Evolutionary conservation across 2,329 filamentous ascomycete species (phyloP).

Genomic region (Exophiala mesophila): DNA sequence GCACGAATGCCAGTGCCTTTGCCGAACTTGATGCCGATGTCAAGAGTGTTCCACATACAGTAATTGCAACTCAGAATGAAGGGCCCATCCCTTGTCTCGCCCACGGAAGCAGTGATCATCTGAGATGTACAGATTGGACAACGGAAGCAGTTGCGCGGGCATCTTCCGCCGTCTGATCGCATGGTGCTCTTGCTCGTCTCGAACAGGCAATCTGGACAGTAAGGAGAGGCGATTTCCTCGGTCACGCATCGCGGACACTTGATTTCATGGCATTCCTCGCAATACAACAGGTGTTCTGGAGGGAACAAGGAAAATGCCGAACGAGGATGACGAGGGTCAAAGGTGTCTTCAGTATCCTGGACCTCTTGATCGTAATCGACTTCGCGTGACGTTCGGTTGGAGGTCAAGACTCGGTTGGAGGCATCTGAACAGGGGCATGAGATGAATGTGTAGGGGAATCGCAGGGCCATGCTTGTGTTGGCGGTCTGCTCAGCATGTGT

Average conservation of each 20-base stretch:
- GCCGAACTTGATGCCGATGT: conserved; percentile 86
- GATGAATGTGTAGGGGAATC: conserved; percentile 61
- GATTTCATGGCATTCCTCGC: conserved; percentile 95
- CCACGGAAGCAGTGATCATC: conserved; percentile 61
- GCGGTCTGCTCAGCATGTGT: too few species aligned
- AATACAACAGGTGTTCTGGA: conserved; percentile 89
- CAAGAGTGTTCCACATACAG: conserved; percentile 86
- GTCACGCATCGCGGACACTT: conserved; percentile 86
- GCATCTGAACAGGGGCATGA: conserved; percentile 55
- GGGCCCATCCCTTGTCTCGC: conserved; percentile 48
- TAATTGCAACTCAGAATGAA: conserved; percentile 83
- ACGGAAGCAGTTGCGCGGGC: conserved; percentile 90
- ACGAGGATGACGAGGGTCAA: conserved; percentile 77
- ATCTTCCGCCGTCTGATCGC: conserved; percentile 89
- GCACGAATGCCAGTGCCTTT: conserved; percentile 79
- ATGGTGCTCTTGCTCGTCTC: conserved; percentile 92
- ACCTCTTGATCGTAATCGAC: conserved; percentile 38
- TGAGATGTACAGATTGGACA: conserved; percentile 85
- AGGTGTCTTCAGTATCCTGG: conserved; percentile 71
- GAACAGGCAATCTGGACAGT: conserved; percentile 90
- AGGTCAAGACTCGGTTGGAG: conserved; percentile 18
- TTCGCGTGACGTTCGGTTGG: conserved; percentile 24
- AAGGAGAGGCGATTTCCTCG: conserved; percentile 93
- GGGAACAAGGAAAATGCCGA: conserved; percentile 91
- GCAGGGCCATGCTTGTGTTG: conserved; percentile 53